Evolutionary conservation across 1,139 yeast species (phyloP), one percentile per base, ranked within the genome.

Genomic region (Yamadazyma buinensis): DNA sequence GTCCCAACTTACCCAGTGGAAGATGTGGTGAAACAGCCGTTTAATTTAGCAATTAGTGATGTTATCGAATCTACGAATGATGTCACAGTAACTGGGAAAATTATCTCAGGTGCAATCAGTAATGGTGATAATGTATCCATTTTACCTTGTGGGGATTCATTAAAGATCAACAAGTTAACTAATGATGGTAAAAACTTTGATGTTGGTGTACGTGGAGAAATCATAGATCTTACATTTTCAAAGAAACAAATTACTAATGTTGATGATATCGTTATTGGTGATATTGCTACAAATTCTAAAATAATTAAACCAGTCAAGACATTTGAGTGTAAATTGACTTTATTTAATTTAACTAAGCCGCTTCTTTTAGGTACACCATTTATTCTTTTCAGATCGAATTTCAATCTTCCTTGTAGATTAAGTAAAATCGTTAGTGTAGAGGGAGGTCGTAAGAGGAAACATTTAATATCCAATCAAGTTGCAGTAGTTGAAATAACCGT

Each of bases 281-380:
- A 88, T 56, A 64, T 88, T 15, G 61, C 83, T 7, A 71, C 86
- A 18, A 66, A 73, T 24, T 60, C 73, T 2, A 29, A 40, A 7
- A 62, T 72, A 1, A 51, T 60, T 1, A 62, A 61, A 15, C 60
- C 81, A 1, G 75, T 72, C 0, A 66, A 63, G 28, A 64, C 58
- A 30, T 79, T 90, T 46, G 64, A 59, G 20, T 74, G 83, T 22
- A 67, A 78, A 32, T 51, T 88, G 34, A 70, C 74, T 27, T 67
- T 88, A 25, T 92, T 90, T 56, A 81, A 84, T 40, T 61, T 85
- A 60, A 67, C 71, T 32, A 69, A 74, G 47, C 98, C 98, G 1
- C 58, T 92, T 33, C 64, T 92, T 28, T 79, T 82, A 5, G 97
- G 98, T 4, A 75, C 95, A 1, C 85, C 94, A 31, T 73, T 92